Conservation (phyloP, 257 asterid genomes). For the Solanum chiquidenum region DNA sequence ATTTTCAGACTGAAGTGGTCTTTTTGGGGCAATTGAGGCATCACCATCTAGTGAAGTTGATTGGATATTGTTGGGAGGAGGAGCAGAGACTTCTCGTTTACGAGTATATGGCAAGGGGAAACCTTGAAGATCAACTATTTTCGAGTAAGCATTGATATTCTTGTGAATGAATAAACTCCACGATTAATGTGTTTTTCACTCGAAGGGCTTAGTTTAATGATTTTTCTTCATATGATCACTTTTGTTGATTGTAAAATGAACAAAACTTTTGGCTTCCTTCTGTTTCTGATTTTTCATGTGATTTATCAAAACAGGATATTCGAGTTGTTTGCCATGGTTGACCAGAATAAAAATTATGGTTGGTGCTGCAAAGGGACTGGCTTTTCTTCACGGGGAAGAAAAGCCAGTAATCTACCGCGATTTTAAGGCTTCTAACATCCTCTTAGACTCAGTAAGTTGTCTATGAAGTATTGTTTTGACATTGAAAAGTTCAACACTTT, state of each 20-base stretch:
- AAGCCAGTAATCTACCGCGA: conserved; percentile 73
- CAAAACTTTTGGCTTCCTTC: not conserved
- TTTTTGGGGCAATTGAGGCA: conserved; percentile 77
- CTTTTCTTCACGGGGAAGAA: conserved; percentile 76
- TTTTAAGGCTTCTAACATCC: conserved; percentile 70
- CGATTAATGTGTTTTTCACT: not conserved
- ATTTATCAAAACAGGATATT: conserved; percentile 34
- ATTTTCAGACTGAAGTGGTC: conserved; percentile 56
- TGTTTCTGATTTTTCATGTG: not conserved
- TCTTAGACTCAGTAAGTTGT: conserved; percentile 27
- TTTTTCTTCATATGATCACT: not conserved
- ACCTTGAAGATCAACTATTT: conserved; percentile 62
- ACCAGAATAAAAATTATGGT: conserved; percentile 59
- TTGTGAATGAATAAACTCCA: not conserved
- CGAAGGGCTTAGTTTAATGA: conserved; percentile 7
- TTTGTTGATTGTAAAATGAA: not conserved
- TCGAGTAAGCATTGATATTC: conserved; percentile 27
- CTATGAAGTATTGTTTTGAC: not conserved
- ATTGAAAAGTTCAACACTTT: not conserved
- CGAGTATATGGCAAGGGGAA: conserved; percentile 72
- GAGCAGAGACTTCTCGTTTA: conserved; percentile 80
- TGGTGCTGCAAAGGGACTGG: conserved; percentile 75
- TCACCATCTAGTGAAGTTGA: conserved; percentile 66
- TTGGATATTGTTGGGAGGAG: conserved; percentile 82
- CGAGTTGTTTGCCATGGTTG: conserved; percentile 55